Evolutionary conservation across 345 rosid genomes (phyloP), one percentile per base, ranked within the genome.

Genomic region (Pugionium cornutum): DNA sequence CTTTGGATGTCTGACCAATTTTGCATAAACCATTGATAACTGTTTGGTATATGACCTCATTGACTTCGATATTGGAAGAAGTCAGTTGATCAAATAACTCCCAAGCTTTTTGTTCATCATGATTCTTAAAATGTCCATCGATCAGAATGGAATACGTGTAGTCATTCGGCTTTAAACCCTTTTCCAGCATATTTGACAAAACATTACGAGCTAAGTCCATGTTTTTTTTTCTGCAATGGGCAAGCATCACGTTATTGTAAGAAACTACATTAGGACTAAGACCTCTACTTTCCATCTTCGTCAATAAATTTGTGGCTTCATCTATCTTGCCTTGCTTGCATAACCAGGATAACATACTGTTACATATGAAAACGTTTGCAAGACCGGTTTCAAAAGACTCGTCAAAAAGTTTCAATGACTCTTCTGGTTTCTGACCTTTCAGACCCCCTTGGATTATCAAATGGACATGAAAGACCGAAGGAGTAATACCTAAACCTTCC

Each of bases 221-320:
- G 66, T 68, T 62, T 53, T 83, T 75, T 37, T 9, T 55, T 72
- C 67, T 80, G 74, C 85, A 84, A 59, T 79, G 73, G 51, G 76
- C 83, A 69, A 74, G 83, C 55, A 91, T 85, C 83, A 85, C 61
- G 62, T 60, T 78, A 60, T 89, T 85, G 84, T 82, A 85, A 25
- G 95, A 85, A 75, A 78, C 83, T 28, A 60, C 58, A 74, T 70
- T 74, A n/a, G 85, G 84, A 39, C 1, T 47, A 34, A 84, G 33
- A 31, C 85, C 80, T 9, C 67, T 81, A 59, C 55, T 68, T 31
- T 55, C 77, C 91, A 91, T 91, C 81, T 79, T 81, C 66, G 72
- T 55, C 82, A 87, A 83, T 40, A 91, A 62, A 53, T 54, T 45
- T 70, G 36, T 64, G 48, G 90, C 87, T 68, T 87, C 89, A 37